These are phyloP conservation scores for Pseudovirgaria hyperparasitica DNA, from an alignment of 2,329 filamentous ascomycete genomes.

Conservation along the genomic window DNA sequence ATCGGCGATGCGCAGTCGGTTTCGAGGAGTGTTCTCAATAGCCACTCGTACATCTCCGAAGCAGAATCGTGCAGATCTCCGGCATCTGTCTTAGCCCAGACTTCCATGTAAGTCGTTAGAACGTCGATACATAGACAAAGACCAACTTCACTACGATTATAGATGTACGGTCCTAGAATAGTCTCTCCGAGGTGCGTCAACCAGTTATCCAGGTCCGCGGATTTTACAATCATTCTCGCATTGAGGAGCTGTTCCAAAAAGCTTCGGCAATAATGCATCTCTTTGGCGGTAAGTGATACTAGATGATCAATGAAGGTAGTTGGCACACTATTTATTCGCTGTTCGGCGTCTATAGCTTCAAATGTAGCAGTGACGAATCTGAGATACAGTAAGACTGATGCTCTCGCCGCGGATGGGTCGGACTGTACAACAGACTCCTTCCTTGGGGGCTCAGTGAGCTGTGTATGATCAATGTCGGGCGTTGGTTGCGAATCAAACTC, in stretches of 20 bases:
- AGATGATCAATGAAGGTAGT: constrained; percentile 15
- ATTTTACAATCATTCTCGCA: too few species aligned
- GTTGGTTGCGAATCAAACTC: constrained; percentile 50
- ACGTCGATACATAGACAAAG: constrained; percentile 55
- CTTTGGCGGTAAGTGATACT: constrained; percentile 13
- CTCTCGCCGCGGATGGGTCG: too few species aligned
- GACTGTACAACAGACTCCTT: too few species aligned
- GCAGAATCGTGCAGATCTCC: constrained; percentile 52
- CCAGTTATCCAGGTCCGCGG: too few species aligned
- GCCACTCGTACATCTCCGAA: constrained; percentile 67
- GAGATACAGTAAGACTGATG: too few species aligned
- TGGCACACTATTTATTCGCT: constrained; percentile 9
- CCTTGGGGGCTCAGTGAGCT: too few species aligned
- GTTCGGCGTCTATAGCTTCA: constrained; percentile 6
- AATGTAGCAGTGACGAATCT: too few species aligned
- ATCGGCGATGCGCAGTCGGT: constrained; percentile 57
- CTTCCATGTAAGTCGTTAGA: constrained; percentile 48
- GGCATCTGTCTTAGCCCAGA: constrained; percentile 48
- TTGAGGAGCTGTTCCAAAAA: constrained; percentile 17
- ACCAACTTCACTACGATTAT: constrained; percentile 63
- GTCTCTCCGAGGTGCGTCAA: too few species aligned
- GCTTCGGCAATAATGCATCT: constrained; percentile 17
- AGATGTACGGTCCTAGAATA: constrained; percentile 43
- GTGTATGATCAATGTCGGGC: too few species aligned
- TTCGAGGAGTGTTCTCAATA: constrained; percentile 53